Conservation (phyloP, 1,139 yeast species). For the Nakaseomyces bracarensis region DNA sequence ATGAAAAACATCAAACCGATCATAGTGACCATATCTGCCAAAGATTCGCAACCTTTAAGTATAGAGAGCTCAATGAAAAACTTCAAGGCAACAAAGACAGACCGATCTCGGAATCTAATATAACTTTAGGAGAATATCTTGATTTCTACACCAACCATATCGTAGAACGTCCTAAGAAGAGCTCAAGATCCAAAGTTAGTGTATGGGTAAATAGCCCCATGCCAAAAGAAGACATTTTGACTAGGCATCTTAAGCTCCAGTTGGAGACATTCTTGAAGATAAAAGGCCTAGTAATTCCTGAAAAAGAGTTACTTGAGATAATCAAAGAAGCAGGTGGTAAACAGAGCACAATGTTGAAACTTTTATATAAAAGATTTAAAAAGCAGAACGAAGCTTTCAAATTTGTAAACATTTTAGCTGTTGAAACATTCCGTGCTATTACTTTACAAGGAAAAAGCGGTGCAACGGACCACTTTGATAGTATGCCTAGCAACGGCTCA, state of each 20-base stretch:
- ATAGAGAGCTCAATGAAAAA: not conserved
- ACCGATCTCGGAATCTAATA: slow-evolving; percentile 9
- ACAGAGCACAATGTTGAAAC: slow-evolving; percentile 33
- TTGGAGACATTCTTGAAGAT: slow-evolving; percentile 36
- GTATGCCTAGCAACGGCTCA: not conserved
- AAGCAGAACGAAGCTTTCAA: slow-evolving; percentile 35
- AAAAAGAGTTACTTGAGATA: slow-evolving; percentile 34
- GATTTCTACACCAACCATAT: slow-evolving; percentile 33
- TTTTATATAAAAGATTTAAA: slow-evolving; percentile 35
- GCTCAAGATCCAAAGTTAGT: slow-evolving; percentile 36
- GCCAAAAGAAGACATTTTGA: slow-evolving; percentile 31
- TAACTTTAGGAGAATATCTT: slow-evolving; percentile 32
- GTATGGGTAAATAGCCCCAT: slow-evolving; percentile 36
- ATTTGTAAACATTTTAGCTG: slow-evolving; percentile 31
- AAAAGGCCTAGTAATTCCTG: slow-evolving; percentile 39
- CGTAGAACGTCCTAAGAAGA: slow-evolving; percentile 33
- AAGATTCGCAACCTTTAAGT: slow-evolving; percentile 1
- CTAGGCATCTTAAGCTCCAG: slow-evolving; percentile 34
- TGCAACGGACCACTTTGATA: not conserved
- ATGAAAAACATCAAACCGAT: slow-evolving; percentile 21
- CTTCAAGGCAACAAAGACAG: not conserved
- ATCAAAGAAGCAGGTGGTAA: slow-evolving; percentile 35
- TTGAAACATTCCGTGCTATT: slow-evolving; percentile 25
- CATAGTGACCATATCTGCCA: slow-evolving; percentile 1
- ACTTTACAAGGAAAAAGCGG: not conserved